These are phyloP conservation scores for Exophiala lecanii-corni DNA, from an alignment of 2,329 filamentous ascomycete genomes.

Conservation along the genomic window DNA sequence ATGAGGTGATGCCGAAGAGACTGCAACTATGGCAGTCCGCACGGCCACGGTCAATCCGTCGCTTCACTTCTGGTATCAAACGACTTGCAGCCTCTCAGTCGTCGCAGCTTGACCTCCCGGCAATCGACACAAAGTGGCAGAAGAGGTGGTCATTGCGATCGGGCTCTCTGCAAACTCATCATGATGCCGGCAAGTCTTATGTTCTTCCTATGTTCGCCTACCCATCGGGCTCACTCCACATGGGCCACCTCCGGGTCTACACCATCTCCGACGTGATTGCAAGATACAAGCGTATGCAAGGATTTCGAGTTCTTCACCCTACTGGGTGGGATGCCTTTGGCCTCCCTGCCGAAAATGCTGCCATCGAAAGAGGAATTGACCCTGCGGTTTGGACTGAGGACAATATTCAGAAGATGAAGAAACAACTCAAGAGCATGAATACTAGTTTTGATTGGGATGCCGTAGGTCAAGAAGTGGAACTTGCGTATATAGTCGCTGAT, in stretches of 20 bases:
- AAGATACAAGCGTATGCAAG: conserved; percentile 69
- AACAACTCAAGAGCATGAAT: conserved; percentile 73
- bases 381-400: conserved; percentile 72
- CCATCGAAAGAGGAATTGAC: conserved; percentile 73
- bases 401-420: conserved; percentile 83
- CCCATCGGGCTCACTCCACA: conserved; percentile 78
- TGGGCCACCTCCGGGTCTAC: conserved; percentile 84
- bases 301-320: conserved; percentile 72
- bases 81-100: conserved; percentile 3
- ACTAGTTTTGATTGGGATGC: conserved; percentile 77
- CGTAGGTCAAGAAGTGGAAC: conserved; percentile 49
- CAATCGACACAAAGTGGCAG: conserved; percentile 54
- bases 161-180: neutral
- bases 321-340: conserved; percentile 96
- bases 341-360: conserved; percentile 84
- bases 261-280: conserved; percentile 83
- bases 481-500: conserved; percentile 28
- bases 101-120: conserved; percentile 37
- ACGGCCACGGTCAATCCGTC: conserved; percentile 1
- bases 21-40: neutral
- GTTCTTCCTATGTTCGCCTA: conserved; percentile 92
- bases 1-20: conserved; percentile 1
- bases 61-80: conserved; percentile 6
- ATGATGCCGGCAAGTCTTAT: conserved; percentile 50
- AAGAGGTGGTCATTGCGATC: conserved; percentile 38